A percentile compares a stretch with the other conserved stretches of the same genome.
phyloP scores from a whole-genome alignment of 306 rosid genomes.

The Trifolium subterraneum region DNA sequence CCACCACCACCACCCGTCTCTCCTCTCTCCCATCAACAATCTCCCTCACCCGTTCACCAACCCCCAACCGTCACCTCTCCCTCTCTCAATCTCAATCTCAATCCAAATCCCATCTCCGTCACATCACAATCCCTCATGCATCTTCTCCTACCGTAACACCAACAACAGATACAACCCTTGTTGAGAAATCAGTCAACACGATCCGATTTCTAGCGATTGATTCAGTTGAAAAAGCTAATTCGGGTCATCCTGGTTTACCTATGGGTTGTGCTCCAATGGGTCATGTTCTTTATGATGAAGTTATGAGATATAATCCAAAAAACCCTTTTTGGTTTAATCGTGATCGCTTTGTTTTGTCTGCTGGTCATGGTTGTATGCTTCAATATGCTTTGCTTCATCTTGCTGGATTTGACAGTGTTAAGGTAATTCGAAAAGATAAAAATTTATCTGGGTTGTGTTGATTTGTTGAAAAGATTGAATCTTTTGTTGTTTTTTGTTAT shows the following conservation, averaged over 20 bases:
- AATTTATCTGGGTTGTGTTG: neutral
- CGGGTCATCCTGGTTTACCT: constrained; percentile 97
- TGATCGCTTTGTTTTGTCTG: constrained; percentile 92
- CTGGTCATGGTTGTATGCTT: constrained; percentile 97
- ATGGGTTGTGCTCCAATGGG: constrained; percentile 99
- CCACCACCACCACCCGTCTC: neutral
- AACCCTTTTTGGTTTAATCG: constrained; percentile 96
- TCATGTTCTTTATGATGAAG: constrained; percentile 84
- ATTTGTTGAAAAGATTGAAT: neutral
- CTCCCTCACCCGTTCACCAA: constrained; percentile 31
- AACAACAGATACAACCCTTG: constrained; percentile 59
- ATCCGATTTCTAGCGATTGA: constrained; percentile 88
- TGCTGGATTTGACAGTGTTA: constrained; percentile 88
- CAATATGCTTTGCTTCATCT: constrained; percentile 94
- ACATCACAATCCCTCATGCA: constrained; percentile 48
- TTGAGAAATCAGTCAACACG: constrained; percentile 87
- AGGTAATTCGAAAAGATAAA: constrained; percentile 45
- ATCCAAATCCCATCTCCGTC: neutral
- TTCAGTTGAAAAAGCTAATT: constrained; percentile 91
- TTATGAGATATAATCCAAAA: constrained; percentile 88
- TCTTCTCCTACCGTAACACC: neutral
- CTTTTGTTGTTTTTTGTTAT: neutral
- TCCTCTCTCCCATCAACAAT: constrained; percentile 56
- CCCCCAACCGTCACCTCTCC: neutral
- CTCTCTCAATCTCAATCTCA: constrained; percentile 3